phyloP scores from a whole-genome alignment of 352 stramenopile genomes.

The Phytophthora meadii region DNA sequence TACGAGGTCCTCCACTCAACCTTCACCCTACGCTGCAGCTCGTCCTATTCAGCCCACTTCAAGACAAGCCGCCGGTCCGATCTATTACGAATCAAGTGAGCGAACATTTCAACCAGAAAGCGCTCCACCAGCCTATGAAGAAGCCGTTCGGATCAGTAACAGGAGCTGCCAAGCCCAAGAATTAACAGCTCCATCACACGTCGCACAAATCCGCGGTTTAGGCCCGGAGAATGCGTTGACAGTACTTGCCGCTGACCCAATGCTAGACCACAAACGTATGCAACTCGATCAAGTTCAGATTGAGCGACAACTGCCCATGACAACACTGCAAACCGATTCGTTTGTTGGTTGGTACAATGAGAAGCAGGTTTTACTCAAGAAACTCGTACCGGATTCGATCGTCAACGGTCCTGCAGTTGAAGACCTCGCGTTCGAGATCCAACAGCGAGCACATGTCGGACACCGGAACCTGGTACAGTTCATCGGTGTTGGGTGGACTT shows the following conservation, averaged over 20 bases:
- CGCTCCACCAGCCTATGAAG: slow-evolving; percentile 15
- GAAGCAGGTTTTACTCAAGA: slow-evolving; percentile 27
- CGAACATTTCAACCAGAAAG: slow-evolving; percentile 5
- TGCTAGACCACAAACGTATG: slow-evolving; percentile 16
- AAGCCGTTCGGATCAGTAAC: slow-evolving; percentile 10
- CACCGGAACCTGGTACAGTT: slow-evolving; percentile 69
- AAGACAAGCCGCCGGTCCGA: not conserved
- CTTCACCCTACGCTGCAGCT: not conserved
- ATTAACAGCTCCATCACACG: slow-evolving; percentile 2
- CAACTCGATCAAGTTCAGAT: slow-evolving; percentile 20
- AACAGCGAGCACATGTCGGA: slow-evolving; percentile 33
- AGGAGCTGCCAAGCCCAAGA: not conserved
- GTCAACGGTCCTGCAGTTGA: slow-evolving; percentile 29
- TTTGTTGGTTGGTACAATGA: slow-evolving; percentile 20
- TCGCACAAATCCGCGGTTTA: slow-evolving; percentile 18
- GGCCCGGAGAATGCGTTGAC: slow-evolving; percentile 17
- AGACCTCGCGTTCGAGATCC: slow-evolving; percentile 57
- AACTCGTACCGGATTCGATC: slow-evolving; percentile 5
- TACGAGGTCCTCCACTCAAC: not conserved
- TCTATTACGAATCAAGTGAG: not conserved
- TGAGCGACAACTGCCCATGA: slow-evolving; percentile 32
- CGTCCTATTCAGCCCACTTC: slow-evolving; percentile 3
- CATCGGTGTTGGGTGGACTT: slow-evolving; percentile 59
- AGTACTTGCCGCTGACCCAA: slow-evolving; percentile 21
- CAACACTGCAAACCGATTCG: slow-evolving; percentile 34